Conservation (phyloP, 2,329 filamentous ascomycete genomes). For the Penicillium digitatum region DNA sequence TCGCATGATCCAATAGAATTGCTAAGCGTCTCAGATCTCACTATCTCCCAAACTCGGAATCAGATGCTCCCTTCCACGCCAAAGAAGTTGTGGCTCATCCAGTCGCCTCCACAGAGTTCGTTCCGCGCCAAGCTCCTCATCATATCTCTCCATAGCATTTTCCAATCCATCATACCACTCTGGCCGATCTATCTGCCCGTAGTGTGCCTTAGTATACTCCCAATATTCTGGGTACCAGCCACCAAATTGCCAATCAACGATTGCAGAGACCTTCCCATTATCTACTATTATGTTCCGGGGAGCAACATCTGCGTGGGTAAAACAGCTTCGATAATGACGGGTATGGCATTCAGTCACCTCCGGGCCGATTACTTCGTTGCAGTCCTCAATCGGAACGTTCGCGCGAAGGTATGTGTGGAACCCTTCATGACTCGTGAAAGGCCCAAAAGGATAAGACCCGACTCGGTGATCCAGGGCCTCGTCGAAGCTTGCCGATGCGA, state of each 20-base stretch:
- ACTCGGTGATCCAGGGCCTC: too few species aligned
- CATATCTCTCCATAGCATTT: not conserved
- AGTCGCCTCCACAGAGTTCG: not conserved
- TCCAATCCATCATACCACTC: not conserved
- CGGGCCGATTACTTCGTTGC: too few species aligned
- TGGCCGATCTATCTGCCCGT: not conserved
- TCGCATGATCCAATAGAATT: too few species aligned
- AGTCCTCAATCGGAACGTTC: too few species aligned
- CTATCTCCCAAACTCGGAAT: not conserved
- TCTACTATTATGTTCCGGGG: not conserved
- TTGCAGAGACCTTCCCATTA: not conserved
- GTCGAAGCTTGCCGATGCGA: too few species aligned
- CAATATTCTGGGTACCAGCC: slow-evolving; percentile 4
- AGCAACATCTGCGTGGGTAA: not conserved
- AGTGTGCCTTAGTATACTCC: slow-evolving; percentile 1
- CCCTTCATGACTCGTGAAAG: too few species aligned
- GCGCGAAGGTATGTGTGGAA: too few species aligned
- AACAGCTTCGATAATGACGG: too few species aligned
- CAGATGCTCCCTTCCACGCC: not conserved
- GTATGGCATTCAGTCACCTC: too few species aligned
- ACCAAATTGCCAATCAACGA: not conserved
- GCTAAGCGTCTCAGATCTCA: not conserved
- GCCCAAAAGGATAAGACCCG: too few species aligned
- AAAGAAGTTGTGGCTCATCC: not conserved
- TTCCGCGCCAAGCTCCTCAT: not conserved